Percentiles rank a stretch among this genome's conserved stretches.
Evolutionary conservation across 768 basidiomycete genomes (phyloP).

Genomic region (Baorangia bicolor): DNA sequence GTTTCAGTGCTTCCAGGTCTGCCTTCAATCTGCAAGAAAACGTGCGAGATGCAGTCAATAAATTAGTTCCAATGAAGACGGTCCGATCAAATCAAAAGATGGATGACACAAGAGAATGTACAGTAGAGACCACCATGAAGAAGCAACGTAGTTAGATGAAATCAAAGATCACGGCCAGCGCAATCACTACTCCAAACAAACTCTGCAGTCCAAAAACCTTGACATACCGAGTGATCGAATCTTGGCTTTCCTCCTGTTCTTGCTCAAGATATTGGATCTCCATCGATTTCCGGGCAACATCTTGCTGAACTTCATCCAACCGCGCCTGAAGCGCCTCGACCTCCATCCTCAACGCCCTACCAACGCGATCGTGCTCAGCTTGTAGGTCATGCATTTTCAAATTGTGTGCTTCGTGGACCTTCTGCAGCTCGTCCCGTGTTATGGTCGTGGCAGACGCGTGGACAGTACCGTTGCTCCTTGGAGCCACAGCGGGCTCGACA

Average conservation of each 20-base stretch:
- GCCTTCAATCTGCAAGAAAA: constrained; percentile 59
- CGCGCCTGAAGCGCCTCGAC: constrained; percentile 51
- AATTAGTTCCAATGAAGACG: constrained; percentile 29
- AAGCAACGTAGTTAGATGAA: constrained; percentile 41
- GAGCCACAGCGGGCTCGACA: constrained; percentile 44
- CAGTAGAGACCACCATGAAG: constrained; percentile 12
- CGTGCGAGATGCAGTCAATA: constrained; percentile 35
- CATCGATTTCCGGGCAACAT: constrained; percentile 70
- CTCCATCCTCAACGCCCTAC: constrained; percentile 54
- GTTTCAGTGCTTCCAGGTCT: constrained; percentile 54
- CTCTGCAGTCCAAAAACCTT: constrained; percentile 57
- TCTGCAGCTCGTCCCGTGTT: constrained; percentile 74
- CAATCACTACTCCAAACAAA: constrained; percentile 49
- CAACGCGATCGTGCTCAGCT: constrained; percentile 60
- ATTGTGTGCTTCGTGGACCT: constrained; percentile 82
- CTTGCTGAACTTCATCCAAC: constrained; percentile 55
- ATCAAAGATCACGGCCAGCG: constrained; percentile 56
- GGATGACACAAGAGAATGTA: constrained; percentile 19
- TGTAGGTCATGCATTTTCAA: constrained; percentile 74
- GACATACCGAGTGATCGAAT: constrained; percentile 78
- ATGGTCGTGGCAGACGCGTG: constrained; percentile 43
- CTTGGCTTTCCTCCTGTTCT: constrained; percentile 74
- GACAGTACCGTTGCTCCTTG: constrained; percentile 55
- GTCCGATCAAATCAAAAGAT: constrained; percentile 14
- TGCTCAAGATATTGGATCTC: constrained; percentile 79